Evolutionary conservation across 1,139 yeast species (phyloP).

Genomic region (Maudiozyma humilis): DNA sequence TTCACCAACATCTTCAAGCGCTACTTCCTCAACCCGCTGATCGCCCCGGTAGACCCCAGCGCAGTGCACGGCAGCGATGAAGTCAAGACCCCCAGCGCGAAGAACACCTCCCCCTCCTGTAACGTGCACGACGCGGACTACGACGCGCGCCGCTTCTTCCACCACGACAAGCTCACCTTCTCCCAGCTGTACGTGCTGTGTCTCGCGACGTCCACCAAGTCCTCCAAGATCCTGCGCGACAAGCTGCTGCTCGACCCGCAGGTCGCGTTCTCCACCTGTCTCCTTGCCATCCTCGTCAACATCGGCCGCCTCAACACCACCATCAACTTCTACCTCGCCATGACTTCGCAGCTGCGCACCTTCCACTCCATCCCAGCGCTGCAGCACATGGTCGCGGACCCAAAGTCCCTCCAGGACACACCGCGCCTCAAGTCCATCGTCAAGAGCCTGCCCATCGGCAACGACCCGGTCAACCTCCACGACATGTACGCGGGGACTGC

Average conservation of each 20-base stretch:
- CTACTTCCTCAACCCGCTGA: constrained; percentile 18
- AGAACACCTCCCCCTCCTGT: not conserved
- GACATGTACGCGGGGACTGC: constrained; percentile 34
- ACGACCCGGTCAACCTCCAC: constrained; percentile 44
- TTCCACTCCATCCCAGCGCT: constrained; percentile 89
- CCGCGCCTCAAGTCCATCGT: constrained; percentile 84
- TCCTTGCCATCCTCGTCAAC: constrained; percentile 80
- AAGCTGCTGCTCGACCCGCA: constrained; percentile 56
- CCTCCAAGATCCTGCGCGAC: constrained; percentile 76
- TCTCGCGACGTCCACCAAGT: constrained; percentile 73
- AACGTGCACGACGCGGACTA: constrained; percentile 30
- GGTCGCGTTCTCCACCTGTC: constrained; percentile 64
- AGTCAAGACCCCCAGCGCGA: not conserved
- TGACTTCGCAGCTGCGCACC: constrained; percentile 87
- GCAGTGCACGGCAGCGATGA: too few relatives aligned
- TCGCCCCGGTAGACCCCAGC: constrained; percentile 10
- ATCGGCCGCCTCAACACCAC: constrained; percentile 94
- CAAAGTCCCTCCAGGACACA: constrained; percentile 86
- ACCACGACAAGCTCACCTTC: constrained; percentile 53
- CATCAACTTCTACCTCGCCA: constrained; percentile 89
- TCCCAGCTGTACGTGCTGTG: constrained; percentile 80
- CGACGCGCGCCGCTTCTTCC: constrained; percentile 33
- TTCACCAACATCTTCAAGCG: constrained; percentile 53
- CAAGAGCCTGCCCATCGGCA: constrained; percentile 48
- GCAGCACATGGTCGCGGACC: constrained; percentile 55